Evolutionary conservation across 352 stramenopile genomes (phyloP).

Genomic region (Globisporangium takayamanum): DNA sequence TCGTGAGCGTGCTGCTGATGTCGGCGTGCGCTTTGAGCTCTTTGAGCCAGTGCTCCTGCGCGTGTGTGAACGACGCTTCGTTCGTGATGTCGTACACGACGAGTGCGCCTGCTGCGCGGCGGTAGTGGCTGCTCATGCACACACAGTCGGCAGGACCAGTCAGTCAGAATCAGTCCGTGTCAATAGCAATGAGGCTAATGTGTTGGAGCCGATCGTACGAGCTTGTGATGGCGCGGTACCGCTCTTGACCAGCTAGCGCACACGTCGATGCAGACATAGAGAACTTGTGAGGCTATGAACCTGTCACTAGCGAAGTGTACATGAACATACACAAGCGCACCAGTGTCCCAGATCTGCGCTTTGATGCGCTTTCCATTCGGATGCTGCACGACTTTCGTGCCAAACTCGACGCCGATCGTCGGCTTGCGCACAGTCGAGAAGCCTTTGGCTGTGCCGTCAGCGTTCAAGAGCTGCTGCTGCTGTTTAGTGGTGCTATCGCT

Average conservation of each 20-base stretch:
- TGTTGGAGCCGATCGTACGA: conserved; percentile 31
- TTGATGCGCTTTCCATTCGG: conserved; percentile 77
- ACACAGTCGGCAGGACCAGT: neutral
- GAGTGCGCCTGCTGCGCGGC: conserved; percentile 58
- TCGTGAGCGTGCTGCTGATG: conserved; percentile 52
- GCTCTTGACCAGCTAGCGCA: conserved; percentile 50
- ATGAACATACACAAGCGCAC: conserved; percentile 8
- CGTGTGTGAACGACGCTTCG: conserved; percentile 57
- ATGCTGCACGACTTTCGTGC: conserved; percentile 70
- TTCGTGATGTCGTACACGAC: conserved; percentile 78
- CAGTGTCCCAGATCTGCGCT: conserved; percentile 80
- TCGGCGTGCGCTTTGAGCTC: conserved; percentile 62
- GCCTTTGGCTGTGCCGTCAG: conserved; percentile 28
- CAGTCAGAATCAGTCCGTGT: neutral
- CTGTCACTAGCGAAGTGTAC: too few species aligned
- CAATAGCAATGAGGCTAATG: too few species aligned
- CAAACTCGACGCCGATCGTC: conserved; percentile 80
- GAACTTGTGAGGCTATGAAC: neutral
- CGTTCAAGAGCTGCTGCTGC: conserved; percentile 12
- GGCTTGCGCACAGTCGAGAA: conserved; percentile 59
- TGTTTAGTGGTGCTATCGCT: neutral
- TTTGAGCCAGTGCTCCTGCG: conserved; percentile 65
- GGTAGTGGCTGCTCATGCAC: conserved; percentile 46
- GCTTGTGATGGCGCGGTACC: conserved; percentile 79
- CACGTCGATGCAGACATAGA: neutral